Evolutionary conservation across 495 filamentous ascomycete genomes (phyloP).

Genomic region (Penicillium pancosmium): DNA sequence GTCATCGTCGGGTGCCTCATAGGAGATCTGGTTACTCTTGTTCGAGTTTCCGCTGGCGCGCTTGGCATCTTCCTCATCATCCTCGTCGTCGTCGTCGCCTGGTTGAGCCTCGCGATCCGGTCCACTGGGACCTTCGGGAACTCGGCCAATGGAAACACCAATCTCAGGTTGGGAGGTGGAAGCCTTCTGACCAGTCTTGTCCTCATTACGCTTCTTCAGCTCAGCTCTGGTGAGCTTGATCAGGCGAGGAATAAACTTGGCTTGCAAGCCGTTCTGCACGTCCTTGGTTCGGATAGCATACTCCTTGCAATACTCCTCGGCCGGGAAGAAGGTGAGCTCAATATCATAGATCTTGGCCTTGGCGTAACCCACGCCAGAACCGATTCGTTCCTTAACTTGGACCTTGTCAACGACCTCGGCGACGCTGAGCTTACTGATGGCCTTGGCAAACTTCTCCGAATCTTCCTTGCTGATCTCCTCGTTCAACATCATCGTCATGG

Average conservation of each 20-base stretch:
- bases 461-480: constrained; percentile 69
- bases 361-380: constrained; percentile 61
- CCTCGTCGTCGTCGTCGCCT: constrained; percentile 73
- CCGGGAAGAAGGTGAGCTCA: constrained; percentile 78
- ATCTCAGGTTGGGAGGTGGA: constrained; percentile 77
- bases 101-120: constrained; percentile 60
- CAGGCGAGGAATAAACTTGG: constrained; percentile 72
- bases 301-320: constrained; percentile 76
- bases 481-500: constrained; percentile 84
- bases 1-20: constrained; percentile 89
- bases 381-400: constrained; percentile 74
- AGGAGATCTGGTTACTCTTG: constrained; percentile 77
- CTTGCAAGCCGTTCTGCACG: constrained; percentile 77
- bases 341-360: constrained; percentile 85
- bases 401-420: constrained; percentile 85
- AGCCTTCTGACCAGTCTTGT: constrained; percentile 59
- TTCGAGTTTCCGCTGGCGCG: constrained; percentile 73
- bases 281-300: constrained; percentile 81
- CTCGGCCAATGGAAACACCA: constrained; percentile 71
- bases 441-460: constrained; percentile 83
- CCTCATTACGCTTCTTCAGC: constrained; percentile 73
- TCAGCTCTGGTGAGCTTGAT: constrained; percentile 69
- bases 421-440: constrained; percentile 84
- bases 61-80: constrained; percentile 85
- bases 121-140: constrained; percentile 61